These are phyloP conservation scores for Starmerella apicola DNA, from an alignment of 805 yeast species.

Conservation along the genomic window DNA sequence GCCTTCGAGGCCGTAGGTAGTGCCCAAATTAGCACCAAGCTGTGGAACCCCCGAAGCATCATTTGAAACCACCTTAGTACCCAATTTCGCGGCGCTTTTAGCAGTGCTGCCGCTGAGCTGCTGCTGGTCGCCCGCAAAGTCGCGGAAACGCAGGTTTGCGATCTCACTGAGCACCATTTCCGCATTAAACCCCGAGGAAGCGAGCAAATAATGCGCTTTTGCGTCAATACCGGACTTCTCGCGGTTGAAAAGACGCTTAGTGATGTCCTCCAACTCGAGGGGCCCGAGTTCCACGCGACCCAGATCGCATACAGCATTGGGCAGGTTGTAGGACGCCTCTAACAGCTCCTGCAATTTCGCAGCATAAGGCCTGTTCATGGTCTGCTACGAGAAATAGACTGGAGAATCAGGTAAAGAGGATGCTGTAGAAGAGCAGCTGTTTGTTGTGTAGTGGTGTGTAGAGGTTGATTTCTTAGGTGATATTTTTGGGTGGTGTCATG, in stretches of 20 bases:
- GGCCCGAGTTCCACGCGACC: conserved; percentile 75
- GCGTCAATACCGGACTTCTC: conserved; percentile 35
- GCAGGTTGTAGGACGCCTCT: conserved; percentile 66
- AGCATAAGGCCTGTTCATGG: conserved; percentile 23
- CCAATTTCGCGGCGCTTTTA: background rate
- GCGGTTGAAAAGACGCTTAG: conserved; percentile 25
- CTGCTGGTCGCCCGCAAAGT: conserved; percentile 1
- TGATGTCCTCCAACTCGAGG: conserved; percentile 46
- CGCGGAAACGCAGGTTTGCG: conserved; percentile 21
- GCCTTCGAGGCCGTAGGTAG: background rate
- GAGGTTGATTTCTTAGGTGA: no score
- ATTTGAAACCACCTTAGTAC: background rate
- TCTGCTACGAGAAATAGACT: background rate
- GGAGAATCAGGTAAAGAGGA: background rate
- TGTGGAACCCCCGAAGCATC: background rate
- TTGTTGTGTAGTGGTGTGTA: no score
- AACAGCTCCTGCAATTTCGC: conserved; percentile 53
- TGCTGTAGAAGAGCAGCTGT: background rate
- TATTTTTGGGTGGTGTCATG: no score
- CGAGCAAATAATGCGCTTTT: conserved; percentile 64
- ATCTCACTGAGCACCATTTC: conserved; percentile 59
- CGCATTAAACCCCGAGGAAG: conserved; percentile 77
- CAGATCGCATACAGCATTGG: conserved; percentile 48
- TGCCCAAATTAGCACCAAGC: no score
- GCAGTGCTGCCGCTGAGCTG: background rate